Evolutionary conservation across 805 yeast species (phyloP), one percentile per base, ranked within the genome.

Genomic region (Wickerhamomyces queroliae): DNA sequence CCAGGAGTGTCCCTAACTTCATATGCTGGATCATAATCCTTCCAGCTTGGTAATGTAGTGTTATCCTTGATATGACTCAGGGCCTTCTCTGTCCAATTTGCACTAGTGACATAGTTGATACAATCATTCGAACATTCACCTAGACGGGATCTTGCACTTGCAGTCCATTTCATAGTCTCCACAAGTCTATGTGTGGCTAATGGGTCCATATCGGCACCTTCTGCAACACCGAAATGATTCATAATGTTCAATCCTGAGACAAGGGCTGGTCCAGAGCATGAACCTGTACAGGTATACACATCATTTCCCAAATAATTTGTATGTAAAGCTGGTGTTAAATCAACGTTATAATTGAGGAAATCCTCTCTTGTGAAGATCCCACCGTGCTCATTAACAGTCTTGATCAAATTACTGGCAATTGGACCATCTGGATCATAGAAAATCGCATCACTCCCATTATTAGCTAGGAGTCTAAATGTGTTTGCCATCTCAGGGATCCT

Each of bases 81-180:
- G 0, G 83, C 76, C 3, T 58, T 52, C 2, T 66, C 56, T 7
- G 80, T 72, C 91, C 95, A 91, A 16, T 47, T 44, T 23, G 74
- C 68, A 2, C 58, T 48, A 7, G 72, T 59, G 12, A 76, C 53
- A 33, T 79, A 73, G 36, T 72, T 66, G 0, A 57, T 44, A 24
- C 72, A 63, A 3, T 55, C 44, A 4, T 62, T 60, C 26, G 63
- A 52, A 1, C 56, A 79, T 52, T 88, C 96, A 0, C 98, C 98
- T 20, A 91, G 69, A 49, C 87, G 74, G n/a, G 90, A 78, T 46
- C 97, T 70, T 0, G 83, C 91, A 11, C 91, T 73, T 0, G 90
- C 86, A 75, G 88, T 74, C 96, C 96, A 91, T 61, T 91, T 91
- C 95, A 91, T 87, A 3, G 84, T 65, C 61, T 91, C 99, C 10